phyloP scores from a whole-genome alignment of 2,329 filamentous ascomycete genomes.

The Diaporthe caulivora region DNA sequence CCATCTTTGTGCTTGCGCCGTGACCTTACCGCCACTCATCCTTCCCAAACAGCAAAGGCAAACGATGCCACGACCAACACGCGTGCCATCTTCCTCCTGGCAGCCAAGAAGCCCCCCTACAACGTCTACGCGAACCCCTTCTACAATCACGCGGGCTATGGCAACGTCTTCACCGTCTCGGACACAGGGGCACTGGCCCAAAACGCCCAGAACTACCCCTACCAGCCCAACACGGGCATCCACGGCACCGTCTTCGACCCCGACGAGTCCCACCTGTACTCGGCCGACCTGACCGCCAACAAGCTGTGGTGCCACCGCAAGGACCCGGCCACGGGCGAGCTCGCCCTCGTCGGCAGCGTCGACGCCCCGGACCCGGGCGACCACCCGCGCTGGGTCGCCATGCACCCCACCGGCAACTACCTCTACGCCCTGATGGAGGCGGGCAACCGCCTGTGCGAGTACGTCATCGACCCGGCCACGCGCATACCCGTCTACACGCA shows the following conservation, averaged over 20 bases:
- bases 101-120: slow-evolving; percentile 81
- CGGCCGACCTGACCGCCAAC: slow-evolving; percentile 81
- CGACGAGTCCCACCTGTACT: slow-evolving; percentile 81
- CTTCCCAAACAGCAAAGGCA: slow-evolving; percentile 61
- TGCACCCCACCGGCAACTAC: slow-evolving; percentile 82
- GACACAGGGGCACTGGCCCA: slow-evolving; percentile 67
- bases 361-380: slow-evolving; percentile 78
- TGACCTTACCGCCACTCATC: slow-evolving; percentile 54
- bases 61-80: slow-evolving; percentile 81
- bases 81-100: slow-evolving; percentile 88
- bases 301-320: slow-evolving; percentile 89
- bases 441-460: slow-evolving; percentile 86
- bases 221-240: slow-evolving; percentile 77
- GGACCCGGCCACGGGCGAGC: slow-evolving; percentile 51
- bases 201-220: slow-evolving; percentile 80
- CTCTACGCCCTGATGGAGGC: slow-evolving; percentile 91
- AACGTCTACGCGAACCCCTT: slow-evolving; percentile 92
- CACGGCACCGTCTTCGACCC: slow-evolving; percentile 88
- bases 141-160: slow-evolving; percentile 85
- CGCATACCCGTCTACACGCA: slow-evolving; percentile 84
- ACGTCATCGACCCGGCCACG: slow-evolving; percentile 80
- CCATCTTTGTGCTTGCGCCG: background rate
- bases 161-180: slow-evolving; percentile 79
- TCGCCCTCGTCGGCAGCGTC: slow-evolving; percentile 76
- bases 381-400: slow-evolving; percentile 89